A percentile compares a stretch with the other conserved stretches of the same genome.
These are phyloP conservation scores for Zangia roseola DNA, from an alignment of 768 basidiomycete genomes.

Conservation along the genomic window DNA sequence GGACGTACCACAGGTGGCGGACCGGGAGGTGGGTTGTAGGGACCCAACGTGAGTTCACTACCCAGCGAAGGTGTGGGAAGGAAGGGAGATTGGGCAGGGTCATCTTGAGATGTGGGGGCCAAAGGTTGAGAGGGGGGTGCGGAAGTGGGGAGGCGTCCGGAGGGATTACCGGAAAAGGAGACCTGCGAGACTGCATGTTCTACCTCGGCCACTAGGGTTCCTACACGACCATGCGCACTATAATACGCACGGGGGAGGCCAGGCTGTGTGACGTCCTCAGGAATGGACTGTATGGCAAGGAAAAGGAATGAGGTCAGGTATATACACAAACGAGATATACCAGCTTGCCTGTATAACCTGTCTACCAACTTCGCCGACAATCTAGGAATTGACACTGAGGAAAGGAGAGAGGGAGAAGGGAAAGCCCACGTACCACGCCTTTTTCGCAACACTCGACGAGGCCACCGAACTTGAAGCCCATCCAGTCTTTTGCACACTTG, in stretches of 20 bases:
- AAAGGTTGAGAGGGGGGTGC: background rate
- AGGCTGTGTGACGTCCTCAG: conserved; percentile 76
- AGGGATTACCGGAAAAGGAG: conserved; percentile 41
- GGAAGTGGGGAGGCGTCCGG: conserved; percentile 11
- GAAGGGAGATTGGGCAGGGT: conserved; percentile 13
- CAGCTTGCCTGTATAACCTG: conserved; percentile 40
- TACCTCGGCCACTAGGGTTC: conserved; percentile 62
- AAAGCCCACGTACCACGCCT: conserved; percentile 45
- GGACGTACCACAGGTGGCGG: conserved; percentile 18
- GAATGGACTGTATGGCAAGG: conserved; percentile 58
- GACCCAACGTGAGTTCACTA: conserved; percentile 28
- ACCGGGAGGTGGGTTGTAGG: conserved; percentile 10
- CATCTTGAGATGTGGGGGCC: conserved; percentile 1
- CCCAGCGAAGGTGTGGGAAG: conserved; percentile 35
- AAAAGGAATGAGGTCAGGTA: conserved; percentile 3
- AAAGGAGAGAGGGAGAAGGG: background rate
- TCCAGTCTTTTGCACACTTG: conserved; percentile 59
- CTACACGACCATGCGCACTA: conserved; percentile 60
- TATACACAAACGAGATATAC: background rate
- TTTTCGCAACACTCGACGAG: conserved; percentile 83
- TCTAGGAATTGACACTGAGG: conserved; percentile 25
- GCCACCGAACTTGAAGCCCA: conserved; percentile 87
- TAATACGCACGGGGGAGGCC: conserved; percentile 77
- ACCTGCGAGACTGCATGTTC: conserved; percentile 54
- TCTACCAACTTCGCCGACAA: conserved; percentile 51